Evolutionary conservation across 2,329 filamentous ascomycete species (phyloP).

Genomic region (Myriosclerotinia curreyana): DNA sequence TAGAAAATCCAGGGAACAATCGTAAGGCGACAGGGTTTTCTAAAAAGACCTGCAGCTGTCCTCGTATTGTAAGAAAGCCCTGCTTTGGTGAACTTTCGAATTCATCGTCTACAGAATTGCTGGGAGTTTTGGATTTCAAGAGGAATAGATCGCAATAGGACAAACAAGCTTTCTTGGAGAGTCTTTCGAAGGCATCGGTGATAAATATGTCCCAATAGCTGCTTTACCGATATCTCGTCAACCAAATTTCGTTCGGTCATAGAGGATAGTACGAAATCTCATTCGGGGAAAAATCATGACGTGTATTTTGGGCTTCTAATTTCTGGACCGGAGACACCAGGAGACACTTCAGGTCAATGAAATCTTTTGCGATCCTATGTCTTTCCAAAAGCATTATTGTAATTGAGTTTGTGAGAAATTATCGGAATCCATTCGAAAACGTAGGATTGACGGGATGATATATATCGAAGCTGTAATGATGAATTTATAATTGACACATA

Average conservation of each 20-base stretch:
- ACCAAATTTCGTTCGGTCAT: too few species aligned
- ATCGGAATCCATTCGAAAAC: too few species aligned
- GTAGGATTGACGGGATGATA: constrained; percentile 8
- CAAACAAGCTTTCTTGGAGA: background rate
- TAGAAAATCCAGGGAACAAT: background rate
- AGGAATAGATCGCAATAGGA: background rate
- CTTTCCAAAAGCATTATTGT: background rate
- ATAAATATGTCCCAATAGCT: background rate
- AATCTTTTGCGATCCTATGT: background rate
- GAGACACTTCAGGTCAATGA: background rate
- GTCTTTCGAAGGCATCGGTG: background rate
- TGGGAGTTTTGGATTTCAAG: background rate
- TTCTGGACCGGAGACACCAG: too few species aligned
- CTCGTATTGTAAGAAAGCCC: background rate
- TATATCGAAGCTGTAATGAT: background rate
- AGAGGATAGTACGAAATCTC: too few species aligned
- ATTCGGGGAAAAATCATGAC: too few species aligned
- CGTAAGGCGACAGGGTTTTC: background rate
- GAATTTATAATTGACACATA: background rate
- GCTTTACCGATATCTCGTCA: too few species aligned
- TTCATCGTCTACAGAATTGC: background rate
- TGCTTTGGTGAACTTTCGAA: background rate
- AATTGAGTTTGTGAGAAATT: background rate
- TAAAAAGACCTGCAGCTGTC: constrained; percentile 4
- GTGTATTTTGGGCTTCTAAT: too few species aligned